Percentiles rank a stretch among this genome's conserved stretches.
Conservation (phyloP, 2,329 filamentous ascomycete genomes). For the Fusarium setosum region DNA sequence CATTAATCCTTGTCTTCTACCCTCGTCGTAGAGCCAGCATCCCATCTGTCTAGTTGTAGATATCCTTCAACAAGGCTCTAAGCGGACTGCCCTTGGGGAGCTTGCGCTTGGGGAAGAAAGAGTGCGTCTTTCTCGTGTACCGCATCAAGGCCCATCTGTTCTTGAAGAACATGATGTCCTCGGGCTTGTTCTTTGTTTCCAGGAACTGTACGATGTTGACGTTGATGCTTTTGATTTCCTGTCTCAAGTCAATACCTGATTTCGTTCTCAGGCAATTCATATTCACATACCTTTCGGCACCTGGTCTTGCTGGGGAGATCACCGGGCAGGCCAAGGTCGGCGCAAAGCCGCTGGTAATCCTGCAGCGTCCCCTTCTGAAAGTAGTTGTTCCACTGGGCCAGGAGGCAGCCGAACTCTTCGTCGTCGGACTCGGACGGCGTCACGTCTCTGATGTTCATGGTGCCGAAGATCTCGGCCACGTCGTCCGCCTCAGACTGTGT, state of each 20-base stretch:
- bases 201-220: slow-evolving; percentile 65
- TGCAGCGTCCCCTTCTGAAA: slow-evolving; percentile 47
- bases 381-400: slow-evolving; percentile 45
- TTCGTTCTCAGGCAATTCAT: not conserved
- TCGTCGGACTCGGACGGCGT: not conserved
- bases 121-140: slow-evolving; percentile 19
- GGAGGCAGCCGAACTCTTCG: not conserved
- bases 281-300: slow-evolving; percentile 55
- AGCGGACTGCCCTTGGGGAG: slow-evolving; percentile 56
- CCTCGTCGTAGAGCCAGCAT: no score
- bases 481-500: slow-evolving; percentile 3
- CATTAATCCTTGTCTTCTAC: no score
- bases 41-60: not conserved
- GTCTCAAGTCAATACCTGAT: not conserved
- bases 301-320: slow-evolving; percentile 55
- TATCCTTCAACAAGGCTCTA: slow-evolving; percentile 21
- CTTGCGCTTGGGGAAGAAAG: slow-evolving; percentile 49
- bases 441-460: not conserved
- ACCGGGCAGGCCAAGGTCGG: slow-evolving; percentile 54
- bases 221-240: slow-evolving; percentile 56
- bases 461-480: not conserved
- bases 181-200: slow-evolving; percentile 42
- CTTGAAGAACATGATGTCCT: slow-evolving; percentile 47
- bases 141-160: slow-evolving; percentile 45
- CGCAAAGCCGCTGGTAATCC: slow-evolving; percentile 59